Conservation (phyloP, 1,284 basidiomycete species). For the Gastroboletus turbinatus region DNA sequence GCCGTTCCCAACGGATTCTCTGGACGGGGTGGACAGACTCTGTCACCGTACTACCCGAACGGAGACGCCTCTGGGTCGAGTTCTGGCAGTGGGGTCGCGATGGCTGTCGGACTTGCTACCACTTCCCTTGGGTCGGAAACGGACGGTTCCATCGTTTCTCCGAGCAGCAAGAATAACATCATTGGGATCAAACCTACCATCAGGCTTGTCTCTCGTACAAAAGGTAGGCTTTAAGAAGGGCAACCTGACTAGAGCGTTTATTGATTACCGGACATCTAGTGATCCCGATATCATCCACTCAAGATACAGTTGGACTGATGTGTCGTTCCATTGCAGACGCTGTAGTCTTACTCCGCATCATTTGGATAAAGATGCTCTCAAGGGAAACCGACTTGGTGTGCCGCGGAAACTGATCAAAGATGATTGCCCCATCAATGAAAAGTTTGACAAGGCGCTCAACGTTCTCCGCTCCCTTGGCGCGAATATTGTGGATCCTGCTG, state of each 20-base stretch:
- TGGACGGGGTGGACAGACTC: constrained; percentile 51
- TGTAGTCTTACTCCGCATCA: constrained; percentile 42
- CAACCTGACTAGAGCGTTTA: neutral
- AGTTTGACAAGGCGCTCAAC: constrained; percentile 41
- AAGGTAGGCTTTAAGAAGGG: constrained; percentile 25
- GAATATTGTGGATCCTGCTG: constrained; percentile 43
- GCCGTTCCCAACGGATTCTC: constrained; percentile 48
- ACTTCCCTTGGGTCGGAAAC: constrained; percentile 54
- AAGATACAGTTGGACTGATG: constrained; percentile 53
- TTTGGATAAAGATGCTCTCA: constrained; percentile 39
- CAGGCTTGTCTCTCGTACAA: constrained; percentile 49
- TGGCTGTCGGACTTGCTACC: constrained; percentile 49
- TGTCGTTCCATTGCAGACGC: constrained; percentile 47
- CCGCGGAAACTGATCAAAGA: constrained; percentile 32
- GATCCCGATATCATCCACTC: constrained; percentile 49
- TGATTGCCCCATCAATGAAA: constrained; percentile 12
- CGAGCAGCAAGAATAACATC: constrained; percentile 43
- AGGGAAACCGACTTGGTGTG: constrained; percentile 44
- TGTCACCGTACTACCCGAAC: constrained; percentile 48
- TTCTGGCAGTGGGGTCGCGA: constrained; percentile 50
- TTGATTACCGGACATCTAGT: constrained; percentile 31
- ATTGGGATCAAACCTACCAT: constrained; percentile 56
- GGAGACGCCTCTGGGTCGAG: constrained; percentile 52
- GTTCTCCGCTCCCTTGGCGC: constrained; percentile 40
- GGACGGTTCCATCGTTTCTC: constrained; percentile 48